Conservation (phyloP, 192 early-diverging fungal species). For the Pecoramyces ruminantium region DNA sequence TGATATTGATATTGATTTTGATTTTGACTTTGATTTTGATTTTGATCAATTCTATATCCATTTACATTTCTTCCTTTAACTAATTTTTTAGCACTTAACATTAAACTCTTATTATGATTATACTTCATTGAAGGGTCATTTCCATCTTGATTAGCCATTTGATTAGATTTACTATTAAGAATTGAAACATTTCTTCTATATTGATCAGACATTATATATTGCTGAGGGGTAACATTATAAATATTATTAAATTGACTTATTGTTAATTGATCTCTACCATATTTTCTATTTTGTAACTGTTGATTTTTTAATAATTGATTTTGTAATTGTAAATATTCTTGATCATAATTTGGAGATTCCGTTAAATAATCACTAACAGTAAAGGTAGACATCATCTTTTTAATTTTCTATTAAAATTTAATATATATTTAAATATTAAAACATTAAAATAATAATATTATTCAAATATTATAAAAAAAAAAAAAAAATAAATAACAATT, state of each 20-base stretch:
- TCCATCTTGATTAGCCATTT: neutral
- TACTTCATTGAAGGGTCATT: neutral
- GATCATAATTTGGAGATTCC: neutral
- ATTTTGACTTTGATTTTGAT: too few species aligned
- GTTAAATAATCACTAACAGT: neutral
- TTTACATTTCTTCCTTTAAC: neutral
- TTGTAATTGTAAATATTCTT: neutral
- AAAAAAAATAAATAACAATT: too few species aligned
- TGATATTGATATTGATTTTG: neutral
- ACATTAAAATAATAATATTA: too few species aligned
- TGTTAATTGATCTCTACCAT: neutral
- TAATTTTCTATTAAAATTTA: neutral
- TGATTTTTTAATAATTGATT: neutral
- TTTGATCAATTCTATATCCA: neutral
- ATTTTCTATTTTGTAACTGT: neutral
- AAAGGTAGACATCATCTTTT: neutral
- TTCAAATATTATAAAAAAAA: too few species aligned
- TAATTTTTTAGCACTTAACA: neutral
- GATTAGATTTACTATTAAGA: neutral
- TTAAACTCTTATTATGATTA: neutral
- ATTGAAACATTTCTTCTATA: neutral
- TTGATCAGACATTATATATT: neutral
- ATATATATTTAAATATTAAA: too few species aligned
- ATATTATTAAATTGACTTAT: neutral
- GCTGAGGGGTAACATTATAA: neutral